Evolutionary conservation across 352 stramenopile genomes (phyloP).

Genomic region (Phytophthora agathidicida): DNA sequence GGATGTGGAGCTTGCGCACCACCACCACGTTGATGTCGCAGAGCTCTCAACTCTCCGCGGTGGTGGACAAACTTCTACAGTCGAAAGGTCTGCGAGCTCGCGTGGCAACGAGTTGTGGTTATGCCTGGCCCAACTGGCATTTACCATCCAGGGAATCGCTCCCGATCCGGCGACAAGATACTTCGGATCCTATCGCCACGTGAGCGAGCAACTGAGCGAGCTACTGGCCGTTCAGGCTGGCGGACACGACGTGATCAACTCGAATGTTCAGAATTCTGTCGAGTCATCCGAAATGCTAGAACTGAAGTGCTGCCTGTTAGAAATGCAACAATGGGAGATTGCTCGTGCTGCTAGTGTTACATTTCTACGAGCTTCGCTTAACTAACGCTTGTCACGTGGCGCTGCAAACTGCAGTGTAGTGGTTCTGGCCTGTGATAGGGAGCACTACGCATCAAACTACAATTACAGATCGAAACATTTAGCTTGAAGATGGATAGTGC

Average conservation of each 20-base stretch:
- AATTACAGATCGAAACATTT: too few species aligned
- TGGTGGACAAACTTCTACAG: constrained; percentile 11
- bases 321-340: constrained; percentile 1
- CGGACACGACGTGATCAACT: not conserved
- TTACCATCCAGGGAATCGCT: constrained; percentile 5
- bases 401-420: too few species aligned
- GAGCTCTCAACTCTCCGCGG: not conserved
- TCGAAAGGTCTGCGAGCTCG: not conserved
- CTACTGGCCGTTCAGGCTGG: not conserved
- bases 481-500: constrained; percentile 3
- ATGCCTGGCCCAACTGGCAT: not conserved
- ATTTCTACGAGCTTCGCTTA: not conserved
- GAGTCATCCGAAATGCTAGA: constrained; percentile 4
- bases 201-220: constrained; percentile 17
- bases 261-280: not conserved
- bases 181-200: not conserved
- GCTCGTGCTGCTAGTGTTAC: not conserved
- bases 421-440: too few species aligned
- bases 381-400: too few species aligned
- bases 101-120: not conserved
- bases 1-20: constrained; percentile 18
- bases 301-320: constrained; percentile 17
- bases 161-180: constrained; percentile 8
- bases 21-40: constrained; percentile 17
- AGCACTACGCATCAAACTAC: too few species aligned